Percentiles rank a stretch among this genome's conserved stretches.
Evolutionary conservation across 345 rosid species (phyloP).

Genomic region (Limnanthes douglasii): DNA sequence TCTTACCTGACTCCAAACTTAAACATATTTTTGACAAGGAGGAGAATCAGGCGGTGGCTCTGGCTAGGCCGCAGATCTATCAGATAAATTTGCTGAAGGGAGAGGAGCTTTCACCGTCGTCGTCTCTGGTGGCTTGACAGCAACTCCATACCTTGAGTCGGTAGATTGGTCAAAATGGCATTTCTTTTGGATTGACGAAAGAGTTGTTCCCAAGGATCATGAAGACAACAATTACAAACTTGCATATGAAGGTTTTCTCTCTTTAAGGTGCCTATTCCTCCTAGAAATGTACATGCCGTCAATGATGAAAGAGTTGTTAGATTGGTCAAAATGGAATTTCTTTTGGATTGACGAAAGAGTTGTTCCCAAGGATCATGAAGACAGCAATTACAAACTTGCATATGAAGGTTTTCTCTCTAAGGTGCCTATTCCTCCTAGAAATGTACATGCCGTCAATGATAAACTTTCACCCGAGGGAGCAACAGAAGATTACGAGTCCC

Average conservation of each 20-base stretch:
- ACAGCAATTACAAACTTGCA: conserved; percentile 85
- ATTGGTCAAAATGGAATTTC: conserved; percentile 87
- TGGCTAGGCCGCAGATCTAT: too few relatives aligned
- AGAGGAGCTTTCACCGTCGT: too few relatives aligned
- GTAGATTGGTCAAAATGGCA: conserved; percentile 93
- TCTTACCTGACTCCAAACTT: too few relatives aligned
- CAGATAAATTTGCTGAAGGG: too few relatives aligned
- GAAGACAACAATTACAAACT: conserved; percentile 80
- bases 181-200: conserved; percentile 87
- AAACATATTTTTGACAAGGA: too few relatives aligned
- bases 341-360: conserved; percentile 95
- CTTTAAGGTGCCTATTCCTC: conserved; percentile 49
- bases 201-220: conserved; percentile 85
- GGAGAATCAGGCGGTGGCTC: too few relatives aligned
- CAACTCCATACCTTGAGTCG: conserved; percentile 37
- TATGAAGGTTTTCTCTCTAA: conserved; percentile 48
- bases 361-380: conserved; percentile 74
- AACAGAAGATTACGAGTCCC: conserved; percentile 71
- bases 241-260: conserved; percentile 55
- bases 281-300: conserved; percentile 60
- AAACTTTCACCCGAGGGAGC: conserved; percentile 64
- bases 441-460: conserved; percentile 69
- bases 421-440: conserved; percentile 55
- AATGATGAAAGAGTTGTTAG: too few relatives aligned
- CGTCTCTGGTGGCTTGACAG: too few relatives aligned